phyloP scores from a whole-genome alignment of 306 rosid species.

The Malus sieversii region DNA sequence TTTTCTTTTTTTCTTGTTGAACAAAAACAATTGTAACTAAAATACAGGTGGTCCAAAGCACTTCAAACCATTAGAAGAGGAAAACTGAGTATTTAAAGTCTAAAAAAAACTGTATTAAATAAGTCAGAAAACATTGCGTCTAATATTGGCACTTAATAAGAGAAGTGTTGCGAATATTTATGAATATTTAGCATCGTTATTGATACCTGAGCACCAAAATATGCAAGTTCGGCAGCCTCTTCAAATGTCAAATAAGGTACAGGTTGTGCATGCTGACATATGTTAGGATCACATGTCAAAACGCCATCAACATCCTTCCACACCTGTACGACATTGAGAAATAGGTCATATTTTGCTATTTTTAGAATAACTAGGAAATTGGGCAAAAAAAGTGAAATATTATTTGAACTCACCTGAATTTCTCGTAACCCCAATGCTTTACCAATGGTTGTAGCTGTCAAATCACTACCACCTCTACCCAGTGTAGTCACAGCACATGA shows the following conservation, averaged over 20 bases:
- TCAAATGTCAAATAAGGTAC: slow-evolving; percentile 92
- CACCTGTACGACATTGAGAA: slow-evolving; percentile 51
- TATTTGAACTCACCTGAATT: slow-evolving; percentile 55
- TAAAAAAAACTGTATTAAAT: neutral
- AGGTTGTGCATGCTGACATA: slow-evolving; percentile 61
- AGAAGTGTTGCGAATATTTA: neutral
- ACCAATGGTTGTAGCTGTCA: slow-evolving; percentile 93
- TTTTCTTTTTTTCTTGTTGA: neutral
- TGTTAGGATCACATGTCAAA: slow-evolving; percentile 86
- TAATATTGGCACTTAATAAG: neutral
- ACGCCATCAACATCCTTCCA: slow-evolving; percentile 99
- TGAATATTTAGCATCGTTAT: neutral
- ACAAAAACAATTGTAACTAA: neutral
- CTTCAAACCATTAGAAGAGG: neutral
- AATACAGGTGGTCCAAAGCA: neutral
- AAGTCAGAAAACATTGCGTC: neutral
- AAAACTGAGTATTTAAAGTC: neutral
- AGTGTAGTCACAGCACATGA: slow-evolving; percentile 89
- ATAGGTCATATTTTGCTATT: neutral
- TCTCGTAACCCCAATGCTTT: slow-evolving; percentile 89
- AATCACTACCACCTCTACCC: slow-evolving; percentile 98
- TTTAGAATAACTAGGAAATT: neutral
- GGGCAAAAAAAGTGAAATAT: neutral
- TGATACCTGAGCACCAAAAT: slow-evolving; percentile 95
- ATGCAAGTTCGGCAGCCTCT: slow-evolving; percentile 98